A percentile compares a stretch with the other conserved stretches of the same genome.
Conservation (phyloP, 768 basidiomycete genomes). For the Phylloporus sp. region DNA sequence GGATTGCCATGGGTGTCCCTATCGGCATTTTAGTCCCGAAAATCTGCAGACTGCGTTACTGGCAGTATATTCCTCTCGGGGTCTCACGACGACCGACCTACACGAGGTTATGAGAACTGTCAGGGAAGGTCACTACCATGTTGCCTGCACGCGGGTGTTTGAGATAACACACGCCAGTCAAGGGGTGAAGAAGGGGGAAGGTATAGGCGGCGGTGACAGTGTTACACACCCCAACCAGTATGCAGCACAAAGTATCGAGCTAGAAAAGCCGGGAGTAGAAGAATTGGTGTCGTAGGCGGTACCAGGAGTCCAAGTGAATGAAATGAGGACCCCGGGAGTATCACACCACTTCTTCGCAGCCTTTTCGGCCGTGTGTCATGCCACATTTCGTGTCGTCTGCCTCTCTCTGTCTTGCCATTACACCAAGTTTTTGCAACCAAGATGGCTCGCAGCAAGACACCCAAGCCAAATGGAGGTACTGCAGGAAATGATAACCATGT, state of each 20-base stretch:
- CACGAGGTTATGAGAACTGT: slow-evolving; percentile 80
- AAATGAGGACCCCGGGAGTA: slow-evolving; percentile 14
- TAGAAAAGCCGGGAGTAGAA: slow-evolving; percentile 45
- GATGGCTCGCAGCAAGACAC: slow-evolving; percentile 31
- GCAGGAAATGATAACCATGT: slow-evolving; percentile 29
- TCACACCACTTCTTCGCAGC: slow-evolving; percentile 2
- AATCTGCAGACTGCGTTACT: slow-evolving; percentile 78
- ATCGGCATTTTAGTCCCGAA: slow-evolving; percentile 80
- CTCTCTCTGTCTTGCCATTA: background rate
- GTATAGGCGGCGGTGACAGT: slow-evolving; percentile 78
- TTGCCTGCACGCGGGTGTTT: slow-evolving; percentile 95
- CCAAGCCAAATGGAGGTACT: slow-evolving; percentile 17
- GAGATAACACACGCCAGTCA: slow-evolving; percentile 79
- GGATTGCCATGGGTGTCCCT: slow-evolving; percentile 88
- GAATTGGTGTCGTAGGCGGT: slow-evolving; percentile 24
- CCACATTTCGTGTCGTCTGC: slow-evolving; percentile 32
- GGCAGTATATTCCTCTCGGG: slow-evolving; percentile 59
- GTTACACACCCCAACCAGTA: slow-evolving; percentile 96
- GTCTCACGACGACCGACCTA: slow-evolving; percentile 65
- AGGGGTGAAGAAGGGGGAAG: slow-evolving; percentile 86
- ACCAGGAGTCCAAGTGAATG: slow-evolving; percentile 13
- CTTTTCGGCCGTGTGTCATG: slow-evolving; percentile 3
- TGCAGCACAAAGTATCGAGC: slow-evolving; percentile 66
- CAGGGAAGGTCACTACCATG: slow-evolving; percentile 81
- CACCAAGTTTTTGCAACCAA: slow-evolving; percentile 2